A percentile compares a stretch with the other conserved stretches of the same genome.
Conservation (phyloP, 1,139 yeast species). For the Spathaspora sp. region DNA sequence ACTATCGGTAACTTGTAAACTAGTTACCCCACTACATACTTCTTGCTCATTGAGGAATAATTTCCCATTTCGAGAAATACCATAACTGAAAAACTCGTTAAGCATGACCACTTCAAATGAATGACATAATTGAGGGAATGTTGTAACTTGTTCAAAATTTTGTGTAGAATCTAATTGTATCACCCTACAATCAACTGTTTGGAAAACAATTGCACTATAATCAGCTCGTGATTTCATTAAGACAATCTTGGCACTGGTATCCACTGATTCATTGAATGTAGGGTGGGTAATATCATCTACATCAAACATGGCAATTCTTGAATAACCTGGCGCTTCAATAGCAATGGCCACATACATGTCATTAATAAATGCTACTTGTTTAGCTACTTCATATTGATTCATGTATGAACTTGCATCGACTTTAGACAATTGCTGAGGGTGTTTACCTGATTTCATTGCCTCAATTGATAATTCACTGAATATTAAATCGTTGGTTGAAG, state of each 20-base stretch:
- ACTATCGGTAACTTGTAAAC: conserved; percentile 69
- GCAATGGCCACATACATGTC: conserved; percentile 54
- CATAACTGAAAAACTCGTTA: conserved; percentile 52
- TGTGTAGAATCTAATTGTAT: conserved; percentile 34
- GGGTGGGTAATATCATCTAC: conserved; percentile 43
- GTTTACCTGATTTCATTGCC: conserved; percentile 38
- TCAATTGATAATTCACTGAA: conserved; percentile 25
- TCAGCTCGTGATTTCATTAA: conserved; percentile 57
- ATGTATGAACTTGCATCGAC: conserved; percentile 26
- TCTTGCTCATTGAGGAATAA: conserved; percentile 63
- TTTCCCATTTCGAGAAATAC: conserved; percentile 72
- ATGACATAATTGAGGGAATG: conserved; percentile 70
- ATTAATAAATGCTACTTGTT: conserved; percentile 63
- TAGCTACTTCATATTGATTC: conserved; percentile 45
- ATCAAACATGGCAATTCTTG: conserved; percentile 53
- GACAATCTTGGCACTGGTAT: conserved; percentile 51
- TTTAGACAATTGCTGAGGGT: conserved; percentile 44
- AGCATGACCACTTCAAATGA: conserved; percentile 53
- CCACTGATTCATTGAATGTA: conserved; percentile 37
- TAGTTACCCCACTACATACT: conserved; percentile 79
- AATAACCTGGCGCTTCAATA: conserved; percentile 50
- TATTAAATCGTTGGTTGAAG: conserved; percentile 34
- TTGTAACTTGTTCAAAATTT: conserved; percentile 31
- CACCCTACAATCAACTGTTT: conserved; percentile 66
- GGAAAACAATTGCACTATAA: conserved; percentile 52